Evolutionary conservation across 495 filamentous ascomycete species (phyloP).

Genomic region (Talaromyces proteolyticus): DNA sequence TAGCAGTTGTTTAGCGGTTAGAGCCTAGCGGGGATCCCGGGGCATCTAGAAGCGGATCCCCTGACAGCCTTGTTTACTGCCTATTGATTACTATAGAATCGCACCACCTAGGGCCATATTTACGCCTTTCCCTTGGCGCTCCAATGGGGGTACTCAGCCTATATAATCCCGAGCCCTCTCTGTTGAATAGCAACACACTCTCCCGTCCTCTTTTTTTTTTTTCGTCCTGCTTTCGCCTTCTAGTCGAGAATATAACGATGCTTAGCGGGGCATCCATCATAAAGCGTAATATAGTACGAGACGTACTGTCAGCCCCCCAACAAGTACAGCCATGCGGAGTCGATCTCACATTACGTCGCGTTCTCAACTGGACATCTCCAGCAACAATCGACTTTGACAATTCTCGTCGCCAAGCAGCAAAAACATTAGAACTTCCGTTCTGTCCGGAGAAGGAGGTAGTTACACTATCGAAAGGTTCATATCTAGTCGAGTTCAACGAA

Average conservation of each 20-base stretch:
- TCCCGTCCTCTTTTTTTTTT: too few relatives aligned
- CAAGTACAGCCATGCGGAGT: slow-evolving; percentile 40
- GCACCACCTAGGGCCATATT: too few relatives aligned
- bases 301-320: slow-evolving; percentile 17
- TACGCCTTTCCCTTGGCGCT: too few relatives aligned
- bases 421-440: slow-evolving; percentile 18
- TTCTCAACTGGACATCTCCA: slow-evolving; percentile 29
- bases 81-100: too few relatives aligned
- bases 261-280: slow-evolving; percentile 19
- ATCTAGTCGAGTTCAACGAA: slow-evolving; percentile 44
- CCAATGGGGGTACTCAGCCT: too few relatives aligned
- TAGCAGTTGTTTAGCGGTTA: too few relatives aligned
- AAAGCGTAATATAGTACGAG: slow-evolving; percentile 22
- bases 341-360: slow-evolving; percentile 29
- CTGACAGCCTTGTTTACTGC: too few relatives aligned
- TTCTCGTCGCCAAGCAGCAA: slow-evolving; percentile 22
- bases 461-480: slow-evolving; percentile 23
- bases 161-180: too few relatives aligned
- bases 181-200: too few relatives aligned
- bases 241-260: slow-evolving; percentile 19
- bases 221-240: too few relatives aligned
- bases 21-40: too few relatives aligned
- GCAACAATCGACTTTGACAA: slow-evolving; percentile 41
- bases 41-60: too few relatives aligned
- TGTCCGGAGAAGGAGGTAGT: slow-evolving; percentile 7